These are phyloP conservation scores for Prunus dulcis DNA, from an alignment of 306 rosid species.

Conservation along the genomic window DNA sequence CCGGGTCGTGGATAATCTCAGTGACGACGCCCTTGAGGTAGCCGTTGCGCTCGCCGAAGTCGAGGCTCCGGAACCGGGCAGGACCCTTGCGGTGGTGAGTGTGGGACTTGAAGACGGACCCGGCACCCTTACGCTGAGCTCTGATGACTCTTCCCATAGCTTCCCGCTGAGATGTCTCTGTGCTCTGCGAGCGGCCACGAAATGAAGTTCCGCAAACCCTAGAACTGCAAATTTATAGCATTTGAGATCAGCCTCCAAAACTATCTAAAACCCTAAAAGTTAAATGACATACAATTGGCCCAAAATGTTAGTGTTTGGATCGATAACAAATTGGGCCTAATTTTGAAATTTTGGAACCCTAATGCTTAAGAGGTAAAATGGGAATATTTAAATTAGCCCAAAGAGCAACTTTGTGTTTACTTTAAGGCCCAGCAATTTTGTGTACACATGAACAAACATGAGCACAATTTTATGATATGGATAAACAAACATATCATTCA, in stretches of 20 bases:
- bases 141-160: conserved; percentile 15
- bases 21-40: conserved; percentile 26
- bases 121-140: conserved; percentile 27
- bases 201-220: neutral
- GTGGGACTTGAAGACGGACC: conserved; percentile 24
- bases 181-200: neutral
- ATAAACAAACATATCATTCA: too few species aligned
- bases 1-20: conserved; percentile 26
- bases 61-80: conserved; percentile 16
- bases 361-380: too few species aligned
- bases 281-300: neutral
- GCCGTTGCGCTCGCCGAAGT: conserved; percentile 24
- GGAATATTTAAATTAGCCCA: neutral
- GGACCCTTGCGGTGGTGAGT: conserved; percentile 27
- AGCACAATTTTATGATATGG: too few species aligned
- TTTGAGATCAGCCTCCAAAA: too few species aligned
- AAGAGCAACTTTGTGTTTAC: neutral
- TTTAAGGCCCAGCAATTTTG: neutral
- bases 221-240: neutral
- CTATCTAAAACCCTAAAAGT: neutral
- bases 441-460: too few species aligned
- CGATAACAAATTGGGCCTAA: neutral
- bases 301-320: neutral
- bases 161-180: neutral
- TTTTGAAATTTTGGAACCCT: too few species aligned